These are phyloP conservation scores for Hymenoscyphus albidus DNA, from an alignment of 2,329 filamentous ascomycete genomes.

Conservation along the genomic window DNA sequence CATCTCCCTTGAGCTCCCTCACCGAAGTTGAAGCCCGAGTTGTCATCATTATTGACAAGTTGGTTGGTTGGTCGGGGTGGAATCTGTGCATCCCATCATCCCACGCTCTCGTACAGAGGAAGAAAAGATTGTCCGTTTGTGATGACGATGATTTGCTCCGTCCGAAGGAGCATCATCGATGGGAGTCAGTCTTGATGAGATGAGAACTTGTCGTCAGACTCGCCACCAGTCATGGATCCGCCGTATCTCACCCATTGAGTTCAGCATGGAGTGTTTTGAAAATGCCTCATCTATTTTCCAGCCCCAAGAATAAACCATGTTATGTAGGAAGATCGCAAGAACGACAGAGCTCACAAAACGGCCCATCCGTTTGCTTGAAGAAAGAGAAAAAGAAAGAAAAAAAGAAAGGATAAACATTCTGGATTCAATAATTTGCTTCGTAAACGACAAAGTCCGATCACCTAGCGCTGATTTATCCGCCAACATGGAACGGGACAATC, in stretches of 20 bases:
- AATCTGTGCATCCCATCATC: too few species aligned
- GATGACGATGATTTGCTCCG: too few species aligned
- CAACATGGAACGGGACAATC: conserved; percentile 9
- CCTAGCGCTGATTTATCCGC: neutral
- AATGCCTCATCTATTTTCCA: neutral
- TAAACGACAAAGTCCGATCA: neutral
- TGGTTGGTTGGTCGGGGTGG: too few species aligned
- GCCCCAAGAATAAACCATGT: neutral
- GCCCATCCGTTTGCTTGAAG: neutral
- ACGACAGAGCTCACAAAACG: neutral
- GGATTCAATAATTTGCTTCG: neutral
- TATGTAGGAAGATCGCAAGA: conserved; percentile 3
- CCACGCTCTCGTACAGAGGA: too few species aligned
- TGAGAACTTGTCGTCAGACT: neutral
- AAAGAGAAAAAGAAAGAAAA: neutral
- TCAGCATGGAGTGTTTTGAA: neutral
- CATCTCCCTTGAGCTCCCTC: neutral
- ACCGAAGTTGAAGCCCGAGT: too few species aligned
- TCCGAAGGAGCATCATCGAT: too few species aligned
- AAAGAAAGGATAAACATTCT: neutral
- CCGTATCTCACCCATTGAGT: neutral
- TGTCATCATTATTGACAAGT: too few species aligned
- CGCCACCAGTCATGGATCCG: neutral
- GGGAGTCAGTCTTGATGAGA: too few species aligned
- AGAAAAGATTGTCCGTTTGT: too few species aligned